Percentiles rank a stretch among this genome's conserved stretches.
These are phyloP conservation scores for Musa troglodytarum DNA, from an alignment of 176 grass and related monocot genomes.

Conservation along the genomic window DNA sequence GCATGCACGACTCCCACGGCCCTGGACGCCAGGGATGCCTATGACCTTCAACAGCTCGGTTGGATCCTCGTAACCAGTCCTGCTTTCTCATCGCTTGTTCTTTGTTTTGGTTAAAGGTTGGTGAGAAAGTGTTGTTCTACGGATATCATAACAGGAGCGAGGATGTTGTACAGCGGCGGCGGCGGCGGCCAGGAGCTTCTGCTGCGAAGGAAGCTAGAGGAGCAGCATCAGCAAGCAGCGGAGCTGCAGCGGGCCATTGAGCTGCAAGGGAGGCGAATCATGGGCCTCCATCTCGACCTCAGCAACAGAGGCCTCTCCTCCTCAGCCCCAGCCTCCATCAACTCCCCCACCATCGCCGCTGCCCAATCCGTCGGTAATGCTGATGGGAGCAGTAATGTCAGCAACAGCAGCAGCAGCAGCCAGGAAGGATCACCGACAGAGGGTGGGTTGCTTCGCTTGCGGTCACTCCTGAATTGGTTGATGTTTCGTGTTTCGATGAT, in stretches of 20 bases:
- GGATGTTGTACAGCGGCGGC: conserved; percentile 48
- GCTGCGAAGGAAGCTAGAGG: conserved; percentile 63
- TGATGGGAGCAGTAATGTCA: background rate
- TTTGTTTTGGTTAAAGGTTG: background rate
- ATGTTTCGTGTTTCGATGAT: background rate
- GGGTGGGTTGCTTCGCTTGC: background rate
- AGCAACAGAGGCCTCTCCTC: conserved; percentile 7
- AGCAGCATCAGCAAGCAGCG: conserved; percentile 53
- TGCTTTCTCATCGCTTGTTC: background rate
- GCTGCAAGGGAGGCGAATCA: conserved; percentile 21
- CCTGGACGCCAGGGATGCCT: conserved; percentile 37
- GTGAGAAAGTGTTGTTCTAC: background rate
- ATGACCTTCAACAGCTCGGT: conserved; percentile 85
- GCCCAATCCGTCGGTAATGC: background rate
- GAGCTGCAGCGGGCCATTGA: conserved; percentile 43
- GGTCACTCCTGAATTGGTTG: background rate
- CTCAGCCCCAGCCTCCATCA: conserved; percentile 2
- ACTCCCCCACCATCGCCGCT: background rate
- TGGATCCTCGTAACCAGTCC: background rate
- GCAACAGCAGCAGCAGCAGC: conserved; percentile 3
- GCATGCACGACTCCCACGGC: background rate
- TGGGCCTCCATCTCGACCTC: conserved; percentile 32
- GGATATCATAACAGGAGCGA: conserved; percentile 31
- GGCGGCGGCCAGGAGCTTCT: conserved; percentile 46
- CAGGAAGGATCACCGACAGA: background rate